Evolutionary conservation across 1,284 basidiomycete genomes (phyloP), one percentile per base, ranked within the genome.

Genomic region (Pisolithus thermaeus): DNA sequence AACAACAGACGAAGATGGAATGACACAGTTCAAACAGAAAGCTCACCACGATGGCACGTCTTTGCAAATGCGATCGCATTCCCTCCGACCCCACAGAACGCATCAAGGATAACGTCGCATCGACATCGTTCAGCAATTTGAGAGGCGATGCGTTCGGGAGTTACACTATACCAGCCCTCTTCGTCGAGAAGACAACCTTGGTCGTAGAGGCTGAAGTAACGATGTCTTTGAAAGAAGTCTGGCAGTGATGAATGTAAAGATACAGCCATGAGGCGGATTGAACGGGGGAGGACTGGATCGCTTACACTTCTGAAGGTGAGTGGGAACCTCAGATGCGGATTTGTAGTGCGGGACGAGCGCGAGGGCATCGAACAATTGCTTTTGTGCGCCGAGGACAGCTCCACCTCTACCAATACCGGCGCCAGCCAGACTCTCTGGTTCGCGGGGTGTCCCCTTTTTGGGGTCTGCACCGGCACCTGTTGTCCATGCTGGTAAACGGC

Each of bases 101-200:
- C 92, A 63, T 99, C 97, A 25, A 96, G 73, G 47, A 95, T 76
- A 3, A 84, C 85, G 58, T 84, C 84, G 60, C 87, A 94, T 23
- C 87, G 78, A 73, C 95, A 97, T 27, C 95, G 75, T 57, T 93
- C 87, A 0, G 97, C 96, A 46, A 97, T 97, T 63, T 94, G 92
- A 54, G 81, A 72, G 3, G 96, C 97, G 16, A 99, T 86, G 35
- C 78, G 77, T 62, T 99, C 95, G 0, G 97, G 96, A 0, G 97
- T 99, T 50, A 99, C 86, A 53, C 91, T 94, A 70, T 89, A 99
- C 97, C 97, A 99, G 3, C 94, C 95, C 67, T 94, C 90, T 59
- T 86, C 81, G 57, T 94, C 90, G 3, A 93, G 69, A 9, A 91
- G 70, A 60, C 87, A 90, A 3, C 89, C 90, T 46, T 81, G 69